phyloP scores from a whole-genome alignment of 352 stramenopile genomes.

The Globisporangium spiculum region DNA sequence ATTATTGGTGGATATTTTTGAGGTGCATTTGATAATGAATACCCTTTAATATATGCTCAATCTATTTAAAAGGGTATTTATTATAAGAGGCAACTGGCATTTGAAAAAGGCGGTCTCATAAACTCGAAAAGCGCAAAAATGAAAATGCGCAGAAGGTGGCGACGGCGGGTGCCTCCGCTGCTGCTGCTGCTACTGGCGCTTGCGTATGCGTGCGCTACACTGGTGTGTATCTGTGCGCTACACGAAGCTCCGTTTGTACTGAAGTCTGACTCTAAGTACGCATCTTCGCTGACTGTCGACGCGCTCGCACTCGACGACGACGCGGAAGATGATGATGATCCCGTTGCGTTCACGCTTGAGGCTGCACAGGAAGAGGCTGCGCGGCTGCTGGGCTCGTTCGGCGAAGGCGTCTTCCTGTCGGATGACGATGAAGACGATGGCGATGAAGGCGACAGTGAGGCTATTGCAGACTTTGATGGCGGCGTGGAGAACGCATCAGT shows the following conservation, averaged over 20 bases:
- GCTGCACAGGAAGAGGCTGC: constrained; percentile 14
- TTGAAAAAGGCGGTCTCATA: neutral
- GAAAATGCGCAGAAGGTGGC: neutral
- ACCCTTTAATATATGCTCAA: neutral
- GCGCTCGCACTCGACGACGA: neutral
- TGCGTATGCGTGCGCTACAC: neutral
- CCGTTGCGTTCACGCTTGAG: constrained; percentile 12
- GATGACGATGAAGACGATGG: neutral
- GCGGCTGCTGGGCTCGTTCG: constrained; percentile 11
- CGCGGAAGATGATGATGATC: neutral
- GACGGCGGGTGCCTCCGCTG: neutral
- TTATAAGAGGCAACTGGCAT: neutral
- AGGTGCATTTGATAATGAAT: neutral
- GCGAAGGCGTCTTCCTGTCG: neutral
- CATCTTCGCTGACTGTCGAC: neutral
- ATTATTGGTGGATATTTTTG: constrained; percentile 6
- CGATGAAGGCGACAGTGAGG: neutral
- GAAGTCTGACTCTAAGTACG: neutral
- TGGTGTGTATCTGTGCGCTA: neutral
- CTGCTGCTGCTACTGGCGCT: neutral
- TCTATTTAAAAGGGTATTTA: neutral
- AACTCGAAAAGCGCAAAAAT: neutral
- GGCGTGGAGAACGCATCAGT: neutral
- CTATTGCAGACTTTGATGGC: neutral
- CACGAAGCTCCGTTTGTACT: neutral